Conservation (phyloP, 2,329 filamentous ascomycete species). For the Colletotrichum siamense region DNA sequence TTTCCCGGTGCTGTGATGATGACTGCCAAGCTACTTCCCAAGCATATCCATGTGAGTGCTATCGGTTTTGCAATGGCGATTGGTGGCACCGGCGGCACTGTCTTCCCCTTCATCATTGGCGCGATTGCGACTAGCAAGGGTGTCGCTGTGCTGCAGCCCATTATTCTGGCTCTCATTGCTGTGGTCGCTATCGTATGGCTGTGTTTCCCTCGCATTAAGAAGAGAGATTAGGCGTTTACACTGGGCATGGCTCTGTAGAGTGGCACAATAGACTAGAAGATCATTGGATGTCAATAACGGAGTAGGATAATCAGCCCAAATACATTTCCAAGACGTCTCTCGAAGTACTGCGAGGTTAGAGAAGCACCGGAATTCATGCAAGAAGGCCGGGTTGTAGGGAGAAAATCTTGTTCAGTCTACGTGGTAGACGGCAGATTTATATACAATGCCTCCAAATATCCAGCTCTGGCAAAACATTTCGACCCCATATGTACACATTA, state of each 20-base stretch:
- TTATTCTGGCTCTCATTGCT: conserved; percentile 49
- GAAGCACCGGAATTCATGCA: accelerated
- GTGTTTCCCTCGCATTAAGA: conserved; percentile 39
- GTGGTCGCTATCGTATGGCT: conserved; percentile 40
- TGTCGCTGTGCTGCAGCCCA: conserved; percentile 55
- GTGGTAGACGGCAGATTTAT: background rate
- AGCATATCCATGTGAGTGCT: conserved; percentile 71
- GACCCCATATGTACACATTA: background rate
- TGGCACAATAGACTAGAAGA: background rate
- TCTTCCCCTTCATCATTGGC: conserved; percentile 66
- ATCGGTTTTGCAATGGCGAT: conserved; percentile 79
- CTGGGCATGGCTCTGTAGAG: background rate
- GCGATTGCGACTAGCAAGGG: conserved; percentile 61
- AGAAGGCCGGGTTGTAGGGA: background rate
- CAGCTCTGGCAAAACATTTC: conserved; percentile 2
- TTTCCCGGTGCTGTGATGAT: conserved; percentile 77
- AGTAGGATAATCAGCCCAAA: background rate
- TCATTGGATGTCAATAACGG: background rate
- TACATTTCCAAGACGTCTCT: accelerated
- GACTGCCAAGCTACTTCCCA: conserved; percentile 73
- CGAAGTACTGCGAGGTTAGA: background rate
- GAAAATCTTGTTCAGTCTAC: background rate
- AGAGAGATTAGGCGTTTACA: conserved; percentile 28
- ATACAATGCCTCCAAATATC: background rate
- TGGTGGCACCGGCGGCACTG: conserved; percentile 71